Percentiles rank a stretch among this genome's conserved stretches.
phyloP scores from a whole-genome alignment of 371 early-diverging fungal species.

The Rhizopus stolonifer region DNA sequence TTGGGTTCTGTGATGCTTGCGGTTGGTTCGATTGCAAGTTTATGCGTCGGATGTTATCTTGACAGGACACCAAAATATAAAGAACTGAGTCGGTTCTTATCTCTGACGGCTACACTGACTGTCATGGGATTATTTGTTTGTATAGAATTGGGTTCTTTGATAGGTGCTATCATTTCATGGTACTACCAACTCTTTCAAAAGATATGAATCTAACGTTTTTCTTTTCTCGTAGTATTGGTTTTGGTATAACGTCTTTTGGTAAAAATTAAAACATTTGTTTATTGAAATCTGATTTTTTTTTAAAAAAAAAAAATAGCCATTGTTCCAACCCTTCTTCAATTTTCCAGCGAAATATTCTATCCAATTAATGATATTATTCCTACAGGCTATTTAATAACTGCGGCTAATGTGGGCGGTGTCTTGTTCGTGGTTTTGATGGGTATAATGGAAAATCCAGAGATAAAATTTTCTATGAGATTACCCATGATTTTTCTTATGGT shows the following conservation, averaged over 20 bases:
- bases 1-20: slow-evolving; percentile 43
- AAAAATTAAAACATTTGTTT: slow-evolving; percentile 5
- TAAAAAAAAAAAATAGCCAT: slow-evolving; percentile 29
- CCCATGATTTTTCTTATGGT: slow-evolving; percentile 29
- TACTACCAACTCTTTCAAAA: not conserved
- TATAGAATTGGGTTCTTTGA: slow-evolving; percentile 24
- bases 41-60: slow-evolving; percentile 39
- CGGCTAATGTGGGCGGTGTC: slow-evolving; percentile 43
- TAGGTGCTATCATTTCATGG: slow-evolving; percentile 35
- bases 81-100: slow-evolving; percentile 29
- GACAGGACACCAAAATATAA: slow-evolving; percentile 41
- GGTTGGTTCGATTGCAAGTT: slow-evolving; percentile 43
- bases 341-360: slow-evolving; percentile 44
- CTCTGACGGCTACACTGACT: slow-evolving; percentile 23
- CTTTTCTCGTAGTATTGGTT: slow-evolving; percentile 26
- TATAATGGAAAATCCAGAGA: slow-evolving; percentile 28
- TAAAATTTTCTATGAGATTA: slow-evolving; percentile 35
- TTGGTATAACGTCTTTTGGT: slow-evolving; percentile 52
- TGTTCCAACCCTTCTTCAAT: slow-evolving; percentile 51
- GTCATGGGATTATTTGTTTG: slow-evolving; percentile 29
- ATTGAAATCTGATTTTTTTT: no score
- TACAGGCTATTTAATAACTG: slow-evolving; percentile 46
- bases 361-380: slow-evolving; percentile 52
- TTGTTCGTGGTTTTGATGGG: slow-evolving; percentile 44
- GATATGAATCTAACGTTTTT: not conserved